Base-by-base conservation (phyloP, 768 basidiomycete species). In the Mycena albidolilacea region DNA sequence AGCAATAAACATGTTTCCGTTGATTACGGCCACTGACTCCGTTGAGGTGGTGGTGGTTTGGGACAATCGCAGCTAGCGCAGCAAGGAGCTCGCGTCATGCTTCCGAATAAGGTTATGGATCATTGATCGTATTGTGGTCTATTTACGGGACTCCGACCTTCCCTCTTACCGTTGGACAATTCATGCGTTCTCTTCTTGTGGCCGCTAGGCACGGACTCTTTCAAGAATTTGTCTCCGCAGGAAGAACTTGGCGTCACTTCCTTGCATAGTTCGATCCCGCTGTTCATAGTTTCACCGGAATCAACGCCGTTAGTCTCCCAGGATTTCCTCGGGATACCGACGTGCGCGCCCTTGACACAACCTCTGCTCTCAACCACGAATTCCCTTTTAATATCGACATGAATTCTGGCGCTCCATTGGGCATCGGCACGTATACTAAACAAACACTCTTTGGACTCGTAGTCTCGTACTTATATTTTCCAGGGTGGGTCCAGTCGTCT, bases 301-400 rank as follows among this genome's bases (percentile, higher is more conserved):
- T 76, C 38, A 76, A 64, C 58, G n/a, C 23, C 8, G 79, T 79
- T 63, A 77, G 77, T 52, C 67, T 80, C 4, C 69, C 77, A 2
- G 75, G 74, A 35, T 80, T 57, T 64, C 41, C 54, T 12, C 74
- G 69, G 6, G 50, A 60, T 39, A 64, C 77, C 41, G 78, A 80
- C 64, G 39, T 63, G 7, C 75, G 74, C 1, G 77, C 81, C 19
- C 44, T 83, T 11, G 57, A 74, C 44, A 77, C 82, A 1, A 77
- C 80, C 5, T 23, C 69, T 14, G 71, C 80, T 1, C 57, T 71
- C 57, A 58, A 75, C 3, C 41, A 64, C 8, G 73, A 78, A n/a
- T 85, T 83, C 60, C 81, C 81, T 3, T 84, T 78, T 72, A 82
- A 81, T 55, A 14, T 75, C 12, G 84, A 85, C 70, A 77, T 79